Evolutionary conservation across 352 stramenopile species (phyloP), one percentile per base, ranked within the genome.

Genomic region (Pythium aquatile): DNA sequence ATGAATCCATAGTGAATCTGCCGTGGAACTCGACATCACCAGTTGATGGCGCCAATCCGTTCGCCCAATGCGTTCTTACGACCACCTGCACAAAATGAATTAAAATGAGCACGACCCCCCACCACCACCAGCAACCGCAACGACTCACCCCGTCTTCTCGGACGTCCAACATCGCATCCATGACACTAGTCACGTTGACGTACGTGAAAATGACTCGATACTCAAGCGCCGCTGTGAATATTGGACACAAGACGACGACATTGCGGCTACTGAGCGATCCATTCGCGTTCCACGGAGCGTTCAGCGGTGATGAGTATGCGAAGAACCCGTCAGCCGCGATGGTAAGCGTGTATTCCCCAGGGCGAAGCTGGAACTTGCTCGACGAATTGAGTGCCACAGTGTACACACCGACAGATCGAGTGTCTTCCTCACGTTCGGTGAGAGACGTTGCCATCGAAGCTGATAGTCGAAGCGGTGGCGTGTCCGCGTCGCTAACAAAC

Each of bases 131-230:
- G 32, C 6, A 16, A 42, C 39, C 14, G 7, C 3, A 4, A 47
- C 57, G 17, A 51, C 58, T 35, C 47, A 82, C 76, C 61, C 74
- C 62, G n/a, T 74, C 42, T 46, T 81, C 74, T 55, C 70, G 68
- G 10, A 81, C 56, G 9, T 87, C 77, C 4, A 91, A 6, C 30
- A 86, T 78, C 33, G 71, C 49, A 51, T 87, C 69, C 56, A 91
- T 81, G 8, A 37, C 70, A 5, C 67, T 35, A 1, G 58, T 32
- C 11, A 39, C 68, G 37, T 75, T 75, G 3, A 87, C 58, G 26
- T 71, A 81, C 32, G 77, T 81, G 40, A 89, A 76, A n/a, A 88
- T 52, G n/a, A 87, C 32, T 20, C 78, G 78, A 24, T 75, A 84
- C 2, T 63, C 63, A 13, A 61, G 28, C 3, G 65, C 33, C 5